phyloP scores from a whole-genome alignment of 352 stramenopile genomes.

The Phytophthora crassamura region DNA sequence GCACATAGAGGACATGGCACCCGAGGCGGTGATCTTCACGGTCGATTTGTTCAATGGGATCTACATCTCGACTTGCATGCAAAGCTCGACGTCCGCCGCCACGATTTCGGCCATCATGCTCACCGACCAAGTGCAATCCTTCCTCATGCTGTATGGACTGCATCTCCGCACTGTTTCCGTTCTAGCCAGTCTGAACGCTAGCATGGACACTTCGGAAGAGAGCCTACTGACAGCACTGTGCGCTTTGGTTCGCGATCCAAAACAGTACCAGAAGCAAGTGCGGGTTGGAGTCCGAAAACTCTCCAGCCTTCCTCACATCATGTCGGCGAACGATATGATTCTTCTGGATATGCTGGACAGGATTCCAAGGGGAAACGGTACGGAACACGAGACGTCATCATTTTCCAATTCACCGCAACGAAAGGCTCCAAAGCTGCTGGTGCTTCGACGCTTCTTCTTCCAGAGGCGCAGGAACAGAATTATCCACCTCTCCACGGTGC shows the following conservation, averaged over 20 bases:
- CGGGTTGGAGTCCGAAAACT: slow-evolving; percentile 1
- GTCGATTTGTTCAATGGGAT: slow-evolving; percentile 30
- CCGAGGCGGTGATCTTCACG: slow-evolving; percentile 22
- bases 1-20: slow-evolving; percentile 29
- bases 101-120: slow-evolving; percentile 8
- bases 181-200: too few relatives aligned
- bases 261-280: slow-evolving; percentile 2
- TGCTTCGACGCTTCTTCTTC: too few relatives aligned
- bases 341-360: slow-evolving; percentile 11
- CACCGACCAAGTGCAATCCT: slow-evolving; percentile 17
- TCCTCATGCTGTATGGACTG: slow-evolving; percentile 18
- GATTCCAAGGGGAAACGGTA: background rate
- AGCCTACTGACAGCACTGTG: slow-evolving; percentile 1
- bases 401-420: too few relatives aligned
- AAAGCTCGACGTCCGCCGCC: slow-evolving; percentile 18
- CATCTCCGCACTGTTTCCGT: slow-evolving; percentile 13
- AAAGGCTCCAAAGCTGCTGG: too few relatives aligned
- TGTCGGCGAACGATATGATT: background rate
- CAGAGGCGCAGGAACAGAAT: too few relatives aligned
- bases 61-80: slow-evolving; percentile 30
- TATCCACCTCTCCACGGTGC: too few relatives aligned
- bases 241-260: slow-evolving; percentile 2
- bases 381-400: background rate
- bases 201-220: background rate
- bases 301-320: slow-evolving; percentile 14